Evolutionary conservation across 371 early-diverging fungal genomes (phyloP).

Genomic region (Lichtheimia ramosa): DNA sequence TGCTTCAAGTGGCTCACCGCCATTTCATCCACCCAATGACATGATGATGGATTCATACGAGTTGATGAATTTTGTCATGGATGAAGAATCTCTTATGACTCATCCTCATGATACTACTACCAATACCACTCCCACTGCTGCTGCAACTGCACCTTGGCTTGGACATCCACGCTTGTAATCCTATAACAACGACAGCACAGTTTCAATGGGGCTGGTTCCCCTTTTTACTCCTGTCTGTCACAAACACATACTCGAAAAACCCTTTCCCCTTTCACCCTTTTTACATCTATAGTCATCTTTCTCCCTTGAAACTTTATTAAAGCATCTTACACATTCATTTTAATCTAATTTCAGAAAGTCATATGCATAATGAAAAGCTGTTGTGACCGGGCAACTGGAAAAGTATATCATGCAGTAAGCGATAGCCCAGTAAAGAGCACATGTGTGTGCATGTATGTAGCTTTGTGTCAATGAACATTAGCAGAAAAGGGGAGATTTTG

Average conservation of each 20-base stretch:
- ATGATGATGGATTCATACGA: slow-evolving; percentile 8
- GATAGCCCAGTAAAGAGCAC: neutral
- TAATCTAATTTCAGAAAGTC: neutral
- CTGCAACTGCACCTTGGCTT: slow-evolving; percentile 4
- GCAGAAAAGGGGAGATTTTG: too few relatives aligned
- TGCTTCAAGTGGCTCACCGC: slow-evolving; percentile 1
- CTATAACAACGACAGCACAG: neutral
- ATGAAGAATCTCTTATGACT: slow-evolving; percentile 8
- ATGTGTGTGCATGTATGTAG: neutral
- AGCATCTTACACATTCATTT: neutral
- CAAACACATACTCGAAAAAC: neutral
- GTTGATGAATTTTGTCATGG: slow-evolving; percentile 10
- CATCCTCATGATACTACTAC: neutral
- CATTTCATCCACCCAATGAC: slow-evolving; percentile 6
- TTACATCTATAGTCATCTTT: neutral
- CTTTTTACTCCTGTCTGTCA: neutral
- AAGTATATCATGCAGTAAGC: neutral
- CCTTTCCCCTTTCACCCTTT: neutral
- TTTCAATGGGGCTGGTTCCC: neutral
- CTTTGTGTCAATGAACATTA: neutral
- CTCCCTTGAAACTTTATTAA: neutral
- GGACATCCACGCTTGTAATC: slow-evolving; percentile 9
- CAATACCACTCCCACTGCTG: too few relatives aligned
- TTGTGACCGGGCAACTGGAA: neutral
- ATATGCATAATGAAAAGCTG: too few relatives aligned